phyloP scores from a whole-genome alignment of 192 early-diverging fungal species.

The Jimgerdemannia flammicorona region DNA sequence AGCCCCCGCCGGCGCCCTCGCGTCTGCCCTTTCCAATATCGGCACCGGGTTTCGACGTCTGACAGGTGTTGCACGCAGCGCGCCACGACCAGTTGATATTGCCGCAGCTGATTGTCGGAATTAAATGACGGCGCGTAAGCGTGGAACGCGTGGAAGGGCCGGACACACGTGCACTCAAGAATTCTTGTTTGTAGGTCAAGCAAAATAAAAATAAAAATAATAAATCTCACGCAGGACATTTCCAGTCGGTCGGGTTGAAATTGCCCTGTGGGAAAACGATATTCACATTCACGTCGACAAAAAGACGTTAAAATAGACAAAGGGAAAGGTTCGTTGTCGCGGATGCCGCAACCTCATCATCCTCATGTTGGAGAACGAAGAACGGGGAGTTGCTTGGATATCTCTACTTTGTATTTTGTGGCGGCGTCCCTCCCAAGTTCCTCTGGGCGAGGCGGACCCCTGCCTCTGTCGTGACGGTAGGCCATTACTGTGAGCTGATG shows the following conservation, averaged over 20 bases:
- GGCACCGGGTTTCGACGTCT: conserved; percentile 22
- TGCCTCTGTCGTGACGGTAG: neutral
- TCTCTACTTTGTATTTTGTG: neutral
- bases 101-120: conserved; percentile 15
- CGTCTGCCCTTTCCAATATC: conserved; percentile 13
- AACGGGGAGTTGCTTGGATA: neutral
- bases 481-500: neutral
- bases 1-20: conserved; percentile 31
- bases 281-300: neutral
- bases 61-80: conserved; percentile 25
- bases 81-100: conserved; percentile 35
- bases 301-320: neutral
- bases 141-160: neutral
- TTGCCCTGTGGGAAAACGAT: neutral
- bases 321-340: neutral
- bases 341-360: no score
- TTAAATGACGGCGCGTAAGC: neutral
- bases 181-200: neutral
- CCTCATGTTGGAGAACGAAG: neutral
- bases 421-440: neutral
- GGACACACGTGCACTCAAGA: no score
- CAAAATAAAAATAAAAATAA: neutral
- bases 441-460: neutral
- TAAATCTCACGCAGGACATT: neutral
- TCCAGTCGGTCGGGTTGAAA: neutral